These are phyloP conservation scores for Pseudogymnoascus destructans DNA, from an alignment of 2,329 filamentous ascomycete species.

Conservation along the genomic window DNA sequence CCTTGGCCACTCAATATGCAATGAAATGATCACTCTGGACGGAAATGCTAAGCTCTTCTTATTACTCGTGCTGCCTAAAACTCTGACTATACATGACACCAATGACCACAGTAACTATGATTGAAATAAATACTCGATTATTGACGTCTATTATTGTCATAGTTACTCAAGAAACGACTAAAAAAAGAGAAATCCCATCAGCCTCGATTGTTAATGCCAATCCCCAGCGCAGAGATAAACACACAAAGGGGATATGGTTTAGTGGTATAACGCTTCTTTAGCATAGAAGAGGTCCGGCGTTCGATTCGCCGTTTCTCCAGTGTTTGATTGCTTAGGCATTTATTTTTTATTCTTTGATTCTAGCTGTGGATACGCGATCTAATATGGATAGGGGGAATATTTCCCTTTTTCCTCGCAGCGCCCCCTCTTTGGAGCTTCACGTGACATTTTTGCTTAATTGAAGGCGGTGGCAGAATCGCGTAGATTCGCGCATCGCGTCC, in stretches of 20 bases:
- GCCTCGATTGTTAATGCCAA: not conserved
- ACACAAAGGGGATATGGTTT: no score
- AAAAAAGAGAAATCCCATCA: not conserved
- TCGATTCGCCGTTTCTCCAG: slow-evolving; percentile 13
- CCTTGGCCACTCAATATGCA: not conserved
- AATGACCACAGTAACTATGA: not conserved
- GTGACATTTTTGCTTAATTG: slow-evolving; percentile 2
- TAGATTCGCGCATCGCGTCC: slow-evolving; percentile 9
- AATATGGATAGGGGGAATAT: no score
- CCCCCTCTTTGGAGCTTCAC: not conserved
- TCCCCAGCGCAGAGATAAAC: not conserved
- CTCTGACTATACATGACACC: not conserved
- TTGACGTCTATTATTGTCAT: not conserved
- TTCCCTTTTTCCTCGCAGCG: not conserved
- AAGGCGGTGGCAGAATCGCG: slow-evolving; percentile 8
- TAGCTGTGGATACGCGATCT: not conserved
- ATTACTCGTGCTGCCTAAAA: not conserved
- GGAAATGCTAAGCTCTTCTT: not conserved
- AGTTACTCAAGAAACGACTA: not conserved
- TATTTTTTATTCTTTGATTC: not conserved
- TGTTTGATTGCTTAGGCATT: not conserved
- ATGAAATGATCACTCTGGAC: not conserved
- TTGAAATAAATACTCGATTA: not conserved
- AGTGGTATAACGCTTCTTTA: no score
- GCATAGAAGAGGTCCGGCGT: slow-evolving; percentile 13